Evolutionary conservation across 2,329 filamentous ascomycete species (phyloP), one percentile per base, ranked within the genome.

Genomic region (Ophiosphaerella korrae): DNA sequence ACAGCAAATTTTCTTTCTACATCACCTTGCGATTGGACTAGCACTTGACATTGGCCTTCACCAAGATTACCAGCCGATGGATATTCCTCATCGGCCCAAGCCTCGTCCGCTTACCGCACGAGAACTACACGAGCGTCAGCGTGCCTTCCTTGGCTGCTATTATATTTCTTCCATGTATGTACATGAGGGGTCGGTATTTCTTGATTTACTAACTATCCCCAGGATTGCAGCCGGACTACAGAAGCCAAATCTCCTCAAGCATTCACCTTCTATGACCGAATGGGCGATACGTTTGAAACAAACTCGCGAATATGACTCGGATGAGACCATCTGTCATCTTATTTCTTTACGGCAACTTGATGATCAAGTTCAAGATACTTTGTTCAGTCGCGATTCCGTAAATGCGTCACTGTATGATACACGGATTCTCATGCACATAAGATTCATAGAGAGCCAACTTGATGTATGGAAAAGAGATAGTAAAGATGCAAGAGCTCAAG

Each of bases 61-160:
- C 39, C 54, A 48, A 44, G 48, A 58, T 8, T 58, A 50, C 14
- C 59, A 63, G 21, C 50, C 55, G 7, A 26, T 67, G 2, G 50
- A 59, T 16, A 52, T 64, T 23, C 42, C 52, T 1, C 55, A 57
- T 11, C 41, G 55, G 9, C 57, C 58, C 21, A 50, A 47, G 14
- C 45, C 57, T n/a, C 50, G 50, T 5, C 52, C 53, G 5, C 56
- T 47, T 16, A 52, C 53, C 36, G n/a, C 43, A 2, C 14, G 50
- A 14, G 62, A 66, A 18, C 59, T 60, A 31, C 53, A 61, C 13
- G 68, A 70, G 33, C 63, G 64, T 14, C 58, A 72, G 33, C 60
- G 69, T 26, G 55, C 70, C 0, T 70, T 67, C 32, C 55, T 73
- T 21, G 70, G 68, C 1, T 72, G 68, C 39, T 73, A 72, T 26